Evolutionary conservation across 2,329 filamentous ascomycete species (phyloP).

Genomic region (Diaporthe vaccinii): DNA sequence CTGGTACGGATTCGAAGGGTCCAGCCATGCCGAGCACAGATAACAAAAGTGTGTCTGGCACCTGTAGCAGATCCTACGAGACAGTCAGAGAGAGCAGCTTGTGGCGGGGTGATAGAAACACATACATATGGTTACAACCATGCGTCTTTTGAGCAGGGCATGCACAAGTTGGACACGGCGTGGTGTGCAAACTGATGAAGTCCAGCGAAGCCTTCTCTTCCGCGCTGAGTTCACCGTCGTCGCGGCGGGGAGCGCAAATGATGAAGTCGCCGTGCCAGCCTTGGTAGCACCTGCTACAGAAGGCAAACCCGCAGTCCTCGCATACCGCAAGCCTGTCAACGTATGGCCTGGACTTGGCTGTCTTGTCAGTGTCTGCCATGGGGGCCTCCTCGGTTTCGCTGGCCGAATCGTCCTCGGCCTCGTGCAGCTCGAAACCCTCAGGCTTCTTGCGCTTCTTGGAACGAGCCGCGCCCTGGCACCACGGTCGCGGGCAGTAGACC

Average conservation of each 20-base stretch:
- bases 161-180: slow-evolving; percentile 89
- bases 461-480: slow-evolving; percentile 91
- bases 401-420: slow-evolving; percentile 67
- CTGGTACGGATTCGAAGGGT: slow-evolving; percentile 83
- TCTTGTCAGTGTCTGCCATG: slow-evolving; percentile 45
- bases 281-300: slow-evolving; percentile 78
- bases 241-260: slow-evolving; percentile 76
- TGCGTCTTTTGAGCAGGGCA: slow-evolving; percentile 90
- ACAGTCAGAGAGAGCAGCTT: slow-evolving; percentile 1
- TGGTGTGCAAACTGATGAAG: slow-evolving; percentile 85
- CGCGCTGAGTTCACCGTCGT: slow-evolving; percentile 78
- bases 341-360: slow-evolving; percentile 52
- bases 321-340: slow-evolving; percentile 84
- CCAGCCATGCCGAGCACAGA: slow-evolving; percentile 89
- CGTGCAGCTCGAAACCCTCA: slow-evolving; percentile 72
- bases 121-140: slow-evolving; percentile 92
- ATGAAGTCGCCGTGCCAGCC: slow-evolving; percentile 94
- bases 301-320: slow-evolving; percentile 90
- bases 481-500: slow-evolving; percentile 90
- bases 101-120: background rate
- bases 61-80: slow-evolving; percentile 77
- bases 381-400: slow-evolving; percentile 58
- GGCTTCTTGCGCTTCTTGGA: slow-evolving; percentile 82
- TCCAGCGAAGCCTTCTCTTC: slow-evolving; percentile 90
- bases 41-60: slow-evolving; percentile 97